Percentiles rank a stretch among this genome's conserved stretches.
Evolutionary conservation across 371 early-diverging fungal genomes (phyloP).

Genomic region (Mucor irregularis): DNA sequence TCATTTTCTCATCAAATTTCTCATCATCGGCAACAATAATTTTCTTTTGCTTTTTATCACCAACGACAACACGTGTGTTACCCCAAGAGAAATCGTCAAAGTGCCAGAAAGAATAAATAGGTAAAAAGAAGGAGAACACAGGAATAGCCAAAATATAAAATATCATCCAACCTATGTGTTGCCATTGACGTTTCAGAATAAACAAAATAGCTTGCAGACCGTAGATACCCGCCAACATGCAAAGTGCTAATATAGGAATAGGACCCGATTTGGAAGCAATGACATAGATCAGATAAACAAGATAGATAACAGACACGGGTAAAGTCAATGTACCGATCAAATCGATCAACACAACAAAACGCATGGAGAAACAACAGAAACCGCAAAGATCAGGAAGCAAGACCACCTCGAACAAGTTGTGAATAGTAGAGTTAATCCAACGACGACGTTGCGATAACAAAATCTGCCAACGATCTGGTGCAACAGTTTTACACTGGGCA

Average conservation of each 20-base stretch:
- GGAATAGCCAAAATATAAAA: conserved; percentile 88
- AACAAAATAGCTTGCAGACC: conserved; percentile 87
- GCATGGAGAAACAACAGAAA: conserved; percentile 96
- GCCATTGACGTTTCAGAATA: conserved; percentile 86
- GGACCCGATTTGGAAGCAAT: conserved; percentile 53
- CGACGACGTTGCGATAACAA: conserved; percentile 88
- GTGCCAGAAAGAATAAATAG: conserved; percentile 86
- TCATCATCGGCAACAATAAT: conserved; percentile 62
- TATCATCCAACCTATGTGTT: conserved; percentile 97
- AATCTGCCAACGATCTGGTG: conserved; percentile 94
- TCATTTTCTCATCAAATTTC: conserved; percentile 82
- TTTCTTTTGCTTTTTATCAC: conserved; percentile 71
- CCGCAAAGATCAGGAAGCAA: conserved; percentile 90
- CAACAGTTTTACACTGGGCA: conserved; percentile 97
- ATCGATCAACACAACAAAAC: conserved; percentile 91
- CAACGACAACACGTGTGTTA: conserved; percentile 81
- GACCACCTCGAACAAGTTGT: conserved; percentile 93
- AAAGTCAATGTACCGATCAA: conserved; percentile 91
- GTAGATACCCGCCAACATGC: conserved; percentile 73
- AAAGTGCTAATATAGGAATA: conserved; percentile 58
- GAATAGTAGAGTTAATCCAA: conserved; percentile 99
- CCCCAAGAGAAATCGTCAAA: conserved; percentile 95
- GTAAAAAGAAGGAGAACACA: conserved; percentile 80
- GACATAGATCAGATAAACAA: conserved; percentile 74
- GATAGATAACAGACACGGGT: conserved; percentile 91